Conservation (phyloP, 1,139 yeast species). For the Hansenula anomala region DNA sequence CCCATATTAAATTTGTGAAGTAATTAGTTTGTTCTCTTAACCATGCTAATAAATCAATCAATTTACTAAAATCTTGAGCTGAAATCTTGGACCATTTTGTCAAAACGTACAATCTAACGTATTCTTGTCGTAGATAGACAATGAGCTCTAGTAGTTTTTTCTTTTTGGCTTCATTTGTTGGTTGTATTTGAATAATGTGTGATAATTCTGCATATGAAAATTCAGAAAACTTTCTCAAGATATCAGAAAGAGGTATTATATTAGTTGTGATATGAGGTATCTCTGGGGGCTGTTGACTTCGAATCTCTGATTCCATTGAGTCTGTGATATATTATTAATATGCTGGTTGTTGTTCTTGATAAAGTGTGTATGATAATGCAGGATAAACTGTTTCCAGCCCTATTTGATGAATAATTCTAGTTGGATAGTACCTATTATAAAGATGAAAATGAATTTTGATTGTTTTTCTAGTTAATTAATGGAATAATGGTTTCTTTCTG, state of each 20-base stretch:
- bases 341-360: neutral
- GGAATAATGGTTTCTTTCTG: no score
- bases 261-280: slow-evolving; percentile 77
- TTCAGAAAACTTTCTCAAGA: slow-evolving; percentile 56
- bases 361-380: no score
- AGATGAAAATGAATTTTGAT: no score
- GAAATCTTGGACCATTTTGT: slow-evolving; percentile 77
- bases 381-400: no score
- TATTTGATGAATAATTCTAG: no score
- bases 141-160: slow-evolving; percentile 62
- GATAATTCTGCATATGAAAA: slow-evolving; percentile 63
- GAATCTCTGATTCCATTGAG: neutral
- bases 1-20: slow-evolving; percentile 60
- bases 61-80: slow-evolving; percentile 60
- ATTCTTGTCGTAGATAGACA: slow-evolving; percentile 72
- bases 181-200: slow-evolving; percentile 54
- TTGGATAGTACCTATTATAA: no score
- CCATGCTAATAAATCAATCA: slow-evolving; percentile 87
- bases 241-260: slow-evolving; percentile 56
- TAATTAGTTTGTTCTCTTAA: slow-evolving; percentile 75
- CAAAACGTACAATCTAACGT: slow-evolving; percentile 75
- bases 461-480: no score
- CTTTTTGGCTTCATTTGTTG: slow-evolving; percentile 61
- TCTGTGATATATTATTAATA: no score
- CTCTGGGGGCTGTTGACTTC: slow-evolving; percentile 28